phyloP scores from a whole-genome alignment of 345 rosid genomes.

The Excoecaria cochinchinensis region DNA sequence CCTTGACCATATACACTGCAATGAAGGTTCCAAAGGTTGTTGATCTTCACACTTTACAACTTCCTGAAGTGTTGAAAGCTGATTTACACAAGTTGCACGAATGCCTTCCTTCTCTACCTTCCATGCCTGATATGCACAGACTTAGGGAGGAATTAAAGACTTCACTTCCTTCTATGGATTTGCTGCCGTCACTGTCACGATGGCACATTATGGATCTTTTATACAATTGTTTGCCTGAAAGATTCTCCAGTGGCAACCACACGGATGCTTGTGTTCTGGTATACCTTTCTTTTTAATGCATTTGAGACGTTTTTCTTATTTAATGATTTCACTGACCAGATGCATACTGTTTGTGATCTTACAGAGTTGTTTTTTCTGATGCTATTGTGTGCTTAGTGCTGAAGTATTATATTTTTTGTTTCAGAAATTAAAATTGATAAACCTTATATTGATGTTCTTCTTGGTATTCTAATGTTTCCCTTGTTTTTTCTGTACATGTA shows the following conservation, averaged over 20 bases:
- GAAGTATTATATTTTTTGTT: too few species aligned
- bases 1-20: conserved; percentile 87
- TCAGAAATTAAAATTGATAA: background rate
- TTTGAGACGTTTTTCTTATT: background rate
- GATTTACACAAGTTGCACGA: conserved; percentile 72
- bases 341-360: background rate
- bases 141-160: conserved; percentile 47
- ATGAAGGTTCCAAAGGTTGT: conserved; percentile 70
- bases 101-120: conserved; percentile 69
- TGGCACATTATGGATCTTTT: conserved; percentile 84
- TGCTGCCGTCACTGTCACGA: conserved; percentile 40
- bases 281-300: conserved; percentile 19
- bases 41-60: conserved; percentile 76
- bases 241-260: conserved; percentile 69
- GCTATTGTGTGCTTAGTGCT: background rate
- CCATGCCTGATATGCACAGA: conserved; percentile 53
- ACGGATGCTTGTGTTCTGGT: conserved; percentile 87
- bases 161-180: conserved; percentile 42
- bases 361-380: background rate
- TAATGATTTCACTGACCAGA: background rate
- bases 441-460: background rate
- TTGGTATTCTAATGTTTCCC: background rate
- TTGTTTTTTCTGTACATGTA: too few species aligned
- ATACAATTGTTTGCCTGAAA: conserved; percentile 82
- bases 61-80: conserved; percentile 62